Evolutionary conservation across 1,284 basidiomycete genomes (phyloP).

Genomic region (Lignosus rhinocerotis): DNA sequence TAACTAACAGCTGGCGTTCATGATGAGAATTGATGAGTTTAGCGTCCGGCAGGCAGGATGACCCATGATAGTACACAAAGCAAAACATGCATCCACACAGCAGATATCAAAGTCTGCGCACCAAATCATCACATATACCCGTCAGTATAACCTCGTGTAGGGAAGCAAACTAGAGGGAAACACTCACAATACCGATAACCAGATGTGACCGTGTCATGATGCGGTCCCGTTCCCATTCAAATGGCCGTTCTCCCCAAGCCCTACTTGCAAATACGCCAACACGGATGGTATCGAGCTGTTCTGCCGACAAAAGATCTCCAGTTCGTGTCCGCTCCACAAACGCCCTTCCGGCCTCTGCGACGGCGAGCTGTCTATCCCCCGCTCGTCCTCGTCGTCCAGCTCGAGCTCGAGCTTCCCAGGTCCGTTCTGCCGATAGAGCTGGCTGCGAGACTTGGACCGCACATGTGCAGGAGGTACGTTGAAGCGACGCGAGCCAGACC

Average conservation of each 20-base stretch:
- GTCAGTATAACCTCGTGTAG: not conserved
- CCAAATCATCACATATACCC: not conserved
- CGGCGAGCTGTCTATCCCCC: constrained; percentile 32
- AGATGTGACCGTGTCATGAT: constrained; percentile 8
- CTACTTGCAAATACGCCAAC: constrained; percentile 43
- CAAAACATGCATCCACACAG: constrained; percentile 26
- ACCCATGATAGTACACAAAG: constrained; percentile 22
- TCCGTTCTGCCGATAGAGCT: constrained; percentile 60
- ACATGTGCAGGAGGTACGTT: constrained; percentile 40
- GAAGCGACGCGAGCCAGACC: constrained; percentile 12
- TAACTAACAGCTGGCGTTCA: constrained; percentile 4
- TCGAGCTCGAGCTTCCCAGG: constrained; percentile 63
- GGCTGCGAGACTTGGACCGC: constrained; percentile 71
- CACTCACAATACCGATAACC: constrained; percentile 16
- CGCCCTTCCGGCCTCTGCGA: constrained; percentile 40
- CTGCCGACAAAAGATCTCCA: constrained; percentile 69
- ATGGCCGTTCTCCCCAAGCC: constrained; percentile 14
- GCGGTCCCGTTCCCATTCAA: constrained; percentile 17
- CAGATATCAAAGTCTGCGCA: constrained; percentile 16
- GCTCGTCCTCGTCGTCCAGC: constrained; percentile 33
- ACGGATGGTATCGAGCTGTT: constrained; percentile 68
- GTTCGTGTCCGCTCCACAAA: constrained; percentile 66
- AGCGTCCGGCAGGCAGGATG: constrained; percentile 6
- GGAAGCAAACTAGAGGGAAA: too few species aligned
- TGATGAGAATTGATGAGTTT: not conserved